Evolutionary conservation across 2,329 filamentous ascomycete genomes (phyloP).

Genomic region (Blumeriella jaapii): DNA sequence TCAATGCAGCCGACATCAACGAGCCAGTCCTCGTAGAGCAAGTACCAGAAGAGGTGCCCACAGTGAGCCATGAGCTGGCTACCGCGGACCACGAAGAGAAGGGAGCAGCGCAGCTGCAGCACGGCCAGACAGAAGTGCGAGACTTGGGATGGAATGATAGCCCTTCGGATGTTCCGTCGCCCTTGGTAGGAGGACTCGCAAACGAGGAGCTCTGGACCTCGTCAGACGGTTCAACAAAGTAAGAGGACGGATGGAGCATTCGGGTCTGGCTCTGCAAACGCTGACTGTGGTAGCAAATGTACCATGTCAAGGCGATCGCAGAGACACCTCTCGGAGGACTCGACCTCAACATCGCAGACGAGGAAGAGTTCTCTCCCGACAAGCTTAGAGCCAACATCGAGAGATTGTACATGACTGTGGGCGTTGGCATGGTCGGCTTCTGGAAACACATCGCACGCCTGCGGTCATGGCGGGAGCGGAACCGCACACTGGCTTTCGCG

Average conservation of each 20-base stretch:
- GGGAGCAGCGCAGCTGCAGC: conserved; percentile 31
- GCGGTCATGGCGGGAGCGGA: conserved; percentile 66
- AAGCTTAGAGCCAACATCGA: conserved; percentile 71
- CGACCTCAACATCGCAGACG: conserved; percentile 69
- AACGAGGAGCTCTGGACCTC: conserved; percentile 52
- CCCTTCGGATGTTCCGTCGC: conserved; percentile 37
- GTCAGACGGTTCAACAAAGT: conserved; percentile 20
- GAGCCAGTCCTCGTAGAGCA: conserved; percentile 17
- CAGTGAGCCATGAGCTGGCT: conserved; percentile 33
- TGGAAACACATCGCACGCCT: conserved; percentile 67
- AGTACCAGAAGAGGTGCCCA: conserved; percentile 24
- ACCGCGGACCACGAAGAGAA: conserved; percentile 30
- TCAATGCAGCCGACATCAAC: conserved; percentile 9
- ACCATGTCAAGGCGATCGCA: conserved; percentile 15
- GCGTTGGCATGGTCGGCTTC: conserved; percentile 52
- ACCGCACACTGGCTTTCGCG: conserved; percentile 53
- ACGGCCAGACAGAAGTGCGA: conserved; percentile 34
- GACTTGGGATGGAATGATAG: conserved; percentile 48
- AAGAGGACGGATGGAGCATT: neutral
- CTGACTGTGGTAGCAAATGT: conserved; percentile 30
- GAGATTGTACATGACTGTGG: conserved; percentile 69
- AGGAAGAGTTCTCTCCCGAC: conserved; percentile 77
- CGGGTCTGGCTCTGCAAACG: neutral
- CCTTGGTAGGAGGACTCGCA: conserved; percentile 45
- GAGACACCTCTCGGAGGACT: conserved; percentile 49